phyloP scores from a whole-genome alignment of 345 rosid genomes.

The Eucalyptus caleyi region DNA sequence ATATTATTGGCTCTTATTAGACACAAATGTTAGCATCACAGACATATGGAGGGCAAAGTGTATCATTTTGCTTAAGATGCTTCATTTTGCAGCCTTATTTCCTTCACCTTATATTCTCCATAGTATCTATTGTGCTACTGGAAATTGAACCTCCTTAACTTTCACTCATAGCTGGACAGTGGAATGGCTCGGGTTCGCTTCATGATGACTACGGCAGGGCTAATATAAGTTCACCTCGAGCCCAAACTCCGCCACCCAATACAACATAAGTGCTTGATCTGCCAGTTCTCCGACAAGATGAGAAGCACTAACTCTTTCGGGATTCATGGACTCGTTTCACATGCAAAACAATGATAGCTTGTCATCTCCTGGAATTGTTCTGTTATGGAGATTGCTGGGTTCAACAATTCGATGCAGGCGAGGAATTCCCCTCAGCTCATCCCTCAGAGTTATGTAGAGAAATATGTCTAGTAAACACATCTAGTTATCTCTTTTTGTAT shows the following conservation, averaged over 20 bases:
- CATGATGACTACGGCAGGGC: conserved; percentile 21
- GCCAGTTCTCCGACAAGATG: conserved; percentile 16
- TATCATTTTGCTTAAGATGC: conserved; percentile 31
- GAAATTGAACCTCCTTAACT: conserved; percentile 10
- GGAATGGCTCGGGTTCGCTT: conserved; percentile 39
- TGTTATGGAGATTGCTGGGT: background rate
- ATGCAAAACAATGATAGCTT: background rate
- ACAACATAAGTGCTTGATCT: conserved; percentile 20
- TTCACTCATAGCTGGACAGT: conserved; percentile 28
- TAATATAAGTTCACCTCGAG: conserved; percentile 22
- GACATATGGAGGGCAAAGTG: conserved; percentile 79
- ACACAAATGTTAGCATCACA: conserved; percentile 76
- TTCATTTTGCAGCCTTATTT: background rate
- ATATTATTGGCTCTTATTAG: conserved; percentile 95
- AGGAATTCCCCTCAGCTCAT: background rate
- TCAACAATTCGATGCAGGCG: background rate
- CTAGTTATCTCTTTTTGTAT: too few relatives aligned
- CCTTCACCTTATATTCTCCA: background rate
- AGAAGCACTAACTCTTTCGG: background rate
- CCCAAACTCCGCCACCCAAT: conserved; percentile 50
- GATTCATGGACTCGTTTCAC: background rate
- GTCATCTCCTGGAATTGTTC: background rate
- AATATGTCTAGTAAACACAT: too few relatives aligned
- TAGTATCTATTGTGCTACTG: background rate
- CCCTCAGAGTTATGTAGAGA: background rate